Evolutionary conservation across 2,329 filamentous ascomycete genomes (phyloP).

Genomic region (Rutstroemia sp.): DNA sequence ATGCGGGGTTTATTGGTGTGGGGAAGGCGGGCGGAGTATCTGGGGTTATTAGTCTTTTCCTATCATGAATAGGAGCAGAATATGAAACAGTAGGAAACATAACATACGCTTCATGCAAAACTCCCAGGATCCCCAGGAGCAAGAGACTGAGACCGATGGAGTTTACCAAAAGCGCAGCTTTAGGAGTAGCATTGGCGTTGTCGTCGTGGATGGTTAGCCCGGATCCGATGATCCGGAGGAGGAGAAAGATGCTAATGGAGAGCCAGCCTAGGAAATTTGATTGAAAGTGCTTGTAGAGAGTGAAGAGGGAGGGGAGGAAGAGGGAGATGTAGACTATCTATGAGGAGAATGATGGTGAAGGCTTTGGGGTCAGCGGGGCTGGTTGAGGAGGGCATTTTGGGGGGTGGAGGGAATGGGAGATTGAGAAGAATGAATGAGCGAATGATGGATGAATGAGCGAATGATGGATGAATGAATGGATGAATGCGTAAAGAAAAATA

Average conservation of each 20-base stretch:
- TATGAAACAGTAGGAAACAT: too few species aligned
- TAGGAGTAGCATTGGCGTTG: neutral
- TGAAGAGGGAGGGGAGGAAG: neutral
- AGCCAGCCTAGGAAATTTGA: neutral
- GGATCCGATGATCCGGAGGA: neutral
- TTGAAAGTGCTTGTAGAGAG: neutral
- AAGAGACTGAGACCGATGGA: neutral
- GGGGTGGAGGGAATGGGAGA: neutral
- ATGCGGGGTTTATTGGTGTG: neutral
- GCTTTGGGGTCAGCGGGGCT: neutral
- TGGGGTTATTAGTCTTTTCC: neutral
- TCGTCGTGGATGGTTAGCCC: neutral
- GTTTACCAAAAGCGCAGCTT: neutral
- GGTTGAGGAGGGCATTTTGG: neutral
- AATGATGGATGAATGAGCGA: neutral
- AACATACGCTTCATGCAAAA: neutral
- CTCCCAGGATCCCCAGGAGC: neutral
- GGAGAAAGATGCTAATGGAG: neutral
- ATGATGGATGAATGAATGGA: neutral
- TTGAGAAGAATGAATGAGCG: neutral
- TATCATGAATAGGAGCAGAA: neutral
- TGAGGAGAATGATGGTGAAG: neutral
- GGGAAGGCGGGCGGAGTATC: neutral
- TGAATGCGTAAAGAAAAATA: neutral
- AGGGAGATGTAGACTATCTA: neutral